Evolutionary conservation across 169 alveolate genomes (phyloP), one percentile per base, ranked within the genome.

Genomic region (Babesia caballi): DNA sequence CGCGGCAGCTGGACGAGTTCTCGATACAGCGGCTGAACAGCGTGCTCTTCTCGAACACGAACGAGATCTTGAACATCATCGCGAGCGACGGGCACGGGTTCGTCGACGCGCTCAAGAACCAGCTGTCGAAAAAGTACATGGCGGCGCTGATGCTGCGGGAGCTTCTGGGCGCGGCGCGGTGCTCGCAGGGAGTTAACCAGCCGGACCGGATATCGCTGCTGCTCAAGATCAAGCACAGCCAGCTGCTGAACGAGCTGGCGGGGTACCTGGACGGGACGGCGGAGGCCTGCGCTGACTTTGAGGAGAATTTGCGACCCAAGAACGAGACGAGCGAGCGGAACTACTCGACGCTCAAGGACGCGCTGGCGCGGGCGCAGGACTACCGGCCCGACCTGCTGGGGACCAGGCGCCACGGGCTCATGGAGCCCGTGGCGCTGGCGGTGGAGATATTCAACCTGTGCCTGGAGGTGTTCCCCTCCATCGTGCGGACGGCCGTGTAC

Each of bases 1-100:
- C 93, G 21, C 33, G 93, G 49, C 92, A 80, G 47, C 63, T 87
- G 50, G 93, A 87, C 58, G 93, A 87, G 63, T 88, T 84, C 40
- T 71, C 89, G 28, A 82, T 87, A 12, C 93, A 87, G 54, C 61
- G 92, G 23, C 71, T 87, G 38, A 70, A 80, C 61, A 60, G 81
- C 35, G 68, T 87, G 1, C 44, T 87, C 0, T 84, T 63, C 72
- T 40, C 80, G 28, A 87, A 87, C 32, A 84, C 82, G 65, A 75
- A 86, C 60, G 90, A 86, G 28, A 87, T 87, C 23, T 57, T 87
- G 68, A 85, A 68, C 68, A 81, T 86, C 58, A 85, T 87, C 25
- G 38, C 71, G 50, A 81, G 51, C 14, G 84, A 81, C 28, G 88
- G 76, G 19, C 25, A 68, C 28, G 70, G 65, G 23, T 81, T 81